Conservation (phyloP, 352 stramenopile species). For the Pythium biforme region DNA sequence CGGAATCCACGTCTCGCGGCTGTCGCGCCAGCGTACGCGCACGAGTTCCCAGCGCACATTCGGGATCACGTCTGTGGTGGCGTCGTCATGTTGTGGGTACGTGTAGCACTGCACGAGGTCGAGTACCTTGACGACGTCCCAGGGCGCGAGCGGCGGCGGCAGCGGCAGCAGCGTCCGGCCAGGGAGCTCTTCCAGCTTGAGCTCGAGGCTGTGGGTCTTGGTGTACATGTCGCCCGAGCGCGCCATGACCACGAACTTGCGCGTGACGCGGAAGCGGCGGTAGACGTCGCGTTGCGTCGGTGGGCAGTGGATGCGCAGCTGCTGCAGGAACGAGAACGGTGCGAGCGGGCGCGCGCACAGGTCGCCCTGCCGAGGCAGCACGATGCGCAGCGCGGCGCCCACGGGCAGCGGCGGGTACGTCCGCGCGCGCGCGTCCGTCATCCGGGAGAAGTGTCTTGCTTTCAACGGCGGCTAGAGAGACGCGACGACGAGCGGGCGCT, state of each 20-base stretch:
- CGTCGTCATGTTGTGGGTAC: conserved; percentile 6
- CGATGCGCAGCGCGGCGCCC: conserved; percentile 38
- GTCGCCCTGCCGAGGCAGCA: conserved; percentile 57
- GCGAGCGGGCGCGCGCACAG: conserved; percentile 52
- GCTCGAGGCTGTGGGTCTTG: conserved; percentile 34
- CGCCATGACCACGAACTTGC: conserved; percentile 78
- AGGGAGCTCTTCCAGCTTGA: conserved; percentile 44
- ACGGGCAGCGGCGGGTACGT: conserved; percentile 54
- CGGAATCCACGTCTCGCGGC: conserved; percentile 65
- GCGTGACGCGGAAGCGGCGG: conserved; percentile 50
- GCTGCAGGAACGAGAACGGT: conserved; percentile 41
- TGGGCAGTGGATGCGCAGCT: conserved; percentile 53
- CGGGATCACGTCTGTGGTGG: conserved; percentile 15
- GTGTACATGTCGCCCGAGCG: conserved; percentile 64
- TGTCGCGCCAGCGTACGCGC: conserved; percentile 63
- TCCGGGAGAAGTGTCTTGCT: too few species aligned
- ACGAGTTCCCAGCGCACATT: conserved; percentile 66
- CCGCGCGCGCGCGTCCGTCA: conserved; percentile 55
- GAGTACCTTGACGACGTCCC: conserved; percentile 65
- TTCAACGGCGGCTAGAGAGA: too few species aligned
- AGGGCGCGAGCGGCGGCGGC: conserved; percentile 39
- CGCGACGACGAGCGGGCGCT: too few species aligned
- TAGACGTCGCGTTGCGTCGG: conserved; percentile 48
- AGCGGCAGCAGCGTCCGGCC: conserved; percentile 48
- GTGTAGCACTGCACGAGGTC: conserved; percentile 65